phyloP scores from a whole-genome alignment of 1,284 basidiomycete genomes.

The Neotropicomus parvogracilis region DNA sequence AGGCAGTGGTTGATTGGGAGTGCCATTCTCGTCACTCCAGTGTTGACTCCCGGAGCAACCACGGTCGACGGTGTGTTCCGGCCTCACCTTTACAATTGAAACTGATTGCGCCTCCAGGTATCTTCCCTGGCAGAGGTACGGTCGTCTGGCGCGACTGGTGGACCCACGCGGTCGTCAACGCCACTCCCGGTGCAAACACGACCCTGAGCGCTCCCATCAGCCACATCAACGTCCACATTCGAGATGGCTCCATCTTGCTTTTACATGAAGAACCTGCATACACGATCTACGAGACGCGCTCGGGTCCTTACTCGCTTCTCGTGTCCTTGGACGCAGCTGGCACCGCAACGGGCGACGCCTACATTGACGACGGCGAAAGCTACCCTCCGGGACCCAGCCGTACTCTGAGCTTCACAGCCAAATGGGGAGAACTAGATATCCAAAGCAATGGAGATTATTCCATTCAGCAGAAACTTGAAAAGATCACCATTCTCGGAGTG shows the following conservation, averaged over 20 bases:
- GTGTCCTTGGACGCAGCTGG: slow-evolving; percentile 42
- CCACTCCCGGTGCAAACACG: slow-evolving; percentile 35
- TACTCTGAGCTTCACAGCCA: slow-evolving; percentile 41
- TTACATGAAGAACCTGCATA: slow-evolving; percentile 46
- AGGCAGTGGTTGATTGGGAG: slow-evolving; percentile 69
- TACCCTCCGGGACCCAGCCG: slow-evolving; percentile 49
- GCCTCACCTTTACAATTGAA: not conserved
- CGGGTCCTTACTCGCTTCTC: slow-evolving; percentile 45
- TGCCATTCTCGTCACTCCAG: slow-evolving; percentile 71
- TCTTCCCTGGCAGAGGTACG: slow-evolving; percentile 60
- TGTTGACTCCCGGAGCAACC: slow-evolving; percentile 56
- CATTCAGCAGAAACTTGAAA: slow-evolving; percentile 41
- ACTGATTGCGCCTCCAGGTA: slow-evolving; percentile 34
- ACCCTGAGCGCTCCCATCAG: slow-evolving; percentile 52
- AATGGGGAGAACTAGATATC: slow-evolving; percentile 35
- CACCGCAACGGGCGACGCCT: slow-evolving; percentile 44
- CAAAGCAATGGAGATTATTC: slow-evolving; percentile 41
- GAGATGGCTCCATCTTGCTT: slow-evolving; percentile 45
- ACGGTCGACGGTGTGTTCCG: slow-evolving; percentile 39
- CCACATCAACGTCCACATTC: slow-evolving; percentile 67
- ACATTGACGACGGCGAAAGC: slow-evolving; percentile 56
- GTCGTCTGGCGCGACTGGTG: slow-evolving; percentile 76
- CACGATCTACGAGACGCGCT: slow-evolving; percentile 48
- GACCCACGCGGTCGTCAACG: slow-evolving; percentile 53
- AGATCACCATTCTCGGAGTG: slow-evolving; percentile 50